A percentile compares a stretch with the other conserved stretches of the same genome.
These are phyloP conservation scores for Iris pallida DNA, from an alignment of 116 monocot species.

Conservation along the genomic window DNA sequence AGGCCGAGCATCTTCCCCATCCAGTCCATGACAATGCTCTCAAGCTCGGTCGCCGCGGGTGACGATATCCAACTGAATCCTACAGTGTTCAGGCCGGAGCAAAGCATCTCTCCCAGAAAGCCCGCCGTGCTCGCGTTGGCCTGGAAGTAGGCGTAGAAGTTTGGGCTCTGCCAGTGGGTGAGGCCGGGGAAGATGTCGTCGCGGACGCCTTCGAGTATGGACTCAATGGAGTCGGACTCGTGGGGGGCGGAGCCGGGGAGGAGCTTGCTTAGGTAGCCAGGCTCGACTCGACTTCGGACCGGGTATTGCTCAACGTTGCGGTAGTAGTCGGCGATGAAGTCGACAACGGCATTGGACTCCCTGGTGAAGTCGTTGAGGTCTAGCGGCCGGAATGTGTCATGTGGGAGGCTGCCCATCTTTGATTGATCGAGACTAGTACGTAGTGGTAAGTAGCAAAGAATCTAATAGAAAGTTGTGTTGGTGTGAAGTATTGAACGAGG, in stretches of 20 bases:
- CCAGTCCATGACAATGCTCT: slow-evolving; percentile 54
- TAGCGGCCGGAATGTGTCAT: slow-evolving; percentile 17
- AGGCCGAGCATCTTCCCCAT: slow-evolving; percentile 38
- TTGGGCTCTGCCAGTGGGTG: slow-evolving; percentile 67
- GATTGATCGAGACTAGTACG: no score
- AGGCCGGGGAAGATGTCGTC: slow-evolving; percentile 44
- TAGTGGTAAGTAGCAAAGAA: no score
- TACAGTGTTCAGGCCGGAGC: slow-evolving; percentile 46
- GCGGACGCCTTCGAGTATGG: slow-evolving; percentile 33
- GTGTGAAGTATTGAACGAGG: no score
- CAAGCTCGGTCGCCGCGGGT: slow-evolving; percentile 65
- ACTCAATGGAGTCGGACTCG: slow-evolving; percentile 11
- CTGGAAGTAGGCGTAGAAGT: slow-evolving; percentile 63
- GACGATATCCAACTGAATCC: slow-evolving; percentile 59
- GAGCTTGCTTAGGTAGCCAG: slow-evolving; percentile 22
- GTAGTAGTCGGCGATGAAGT: slow-evolving; percentile 49
- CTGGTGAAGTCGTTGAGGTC: slow-evolving; percentile 30
- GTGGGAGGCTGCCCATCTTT: slow-evolving; percentile 3
- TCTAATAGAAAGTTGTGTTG: no score
- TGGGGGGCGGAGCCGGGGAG: slow-evolving; percentile 17
- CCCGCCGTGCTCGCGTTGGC: slow-evolving; percentile 48
- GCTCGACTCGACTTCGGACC: slow-evolving; percentile 28
- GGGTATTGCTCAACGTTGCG: slow-evolving; percentile 19
- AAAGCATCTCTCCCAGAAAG: slow-evolving; percentile 48
- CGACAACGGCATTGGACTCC: slow-evolving; percentile 23